Base-by-base conservation (phyloP, 1,284 basidiomycete species). In the Marasmius fiardii region DNA sequence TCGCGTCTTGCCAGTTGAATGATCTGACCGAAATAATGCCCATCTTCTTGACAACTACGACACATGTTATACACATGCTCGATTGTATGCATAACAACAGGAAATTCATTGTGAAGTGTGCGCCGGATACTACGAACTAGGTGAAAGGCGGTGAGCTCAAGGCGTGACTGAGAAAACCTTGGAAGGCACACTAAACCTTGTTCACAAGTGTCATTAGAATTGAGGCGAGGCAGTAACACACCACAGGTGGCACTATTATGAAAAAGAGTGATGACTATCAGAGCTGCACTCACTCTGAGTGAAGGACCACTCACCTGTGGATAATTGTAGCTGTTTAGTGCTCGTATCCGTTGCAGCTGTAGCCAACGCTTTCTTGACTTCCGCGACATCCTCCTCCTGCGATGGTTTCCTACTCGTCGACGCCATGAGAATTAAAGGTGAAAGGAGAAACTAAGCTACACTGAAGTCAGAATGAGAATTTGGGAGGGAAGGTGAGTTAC, bases 121-220 rank as follows among this genome's bases (percentile, higher is more conserved):
- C 78, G 3, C 97, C 97, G 4, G 96, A 98, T 8, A 99, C 95
- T 58, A 98, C 93, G 66, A 90, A 98, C 93, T 96, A 28, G 34
- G 39, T 56, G 34, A 53, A 45, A 43, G 54, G n/a, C n/a, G n/a
- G 18, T 57, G 28, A 58, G 43, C 48, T 16, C 14, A 35, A 23
- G 20, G 18, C 21, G 26, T 21, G 50, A 37, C 14, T 35, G 28
- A 8, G n/a, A n/a, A n/a, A n/a, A n/a, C 51, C 43, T 23, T 47
- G n/a, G 34, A 16, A 50, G 35, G 23, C 4, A 68, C 78, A 45
- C 60, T 41, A 16, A 20, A 93, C 94, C 81, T 99, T 98, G 80
- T 98, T 98, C 59, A 98, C 86, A 48, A 99, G 84, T 0, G 97
- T 99, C 97, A 99, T 99, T 55, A 95, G 78, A 65, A 99, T 98